A percentile compares a stretch with the other conserved stretches of the same genome.
Evolutionary conservation across 164 flowering plant genomes (phyloP).

Genomic region (Magnolia changhungtana): DNA sequence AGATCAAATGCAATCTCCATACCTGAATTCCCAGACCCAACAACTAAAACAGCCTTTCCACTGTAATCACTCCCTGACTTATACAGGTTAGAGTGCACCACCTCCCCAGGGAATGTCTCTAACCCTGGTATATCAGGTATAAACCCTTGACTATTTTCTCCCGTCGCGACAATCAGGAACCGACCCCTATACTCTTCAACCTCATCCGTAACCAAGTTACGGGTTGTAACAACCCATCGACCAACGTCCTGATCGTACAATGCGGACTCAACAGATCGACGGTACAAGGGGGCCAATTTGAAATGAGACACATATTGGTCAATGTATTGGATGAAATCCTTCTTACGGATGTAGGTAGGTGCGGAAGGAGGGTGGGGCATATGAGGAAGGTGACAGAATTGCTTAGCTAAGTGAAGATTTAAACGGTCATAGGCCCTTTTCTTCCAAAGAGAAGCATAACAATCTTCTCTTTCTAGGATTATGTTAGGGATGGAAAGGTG

Average conservation of each 20-base stretch:
- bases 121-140: conserved; percentile 47
- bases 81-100: conserved; percentile 43
- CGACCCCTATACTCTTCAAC: conserved; percentile 28
- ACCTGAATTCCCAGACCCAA: conserved; percentile 76
- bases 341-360: conserved; percentile 27
- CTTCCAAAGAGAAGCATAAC: conserved; percentile 25
- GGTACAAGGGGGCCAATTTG: conserved; percentile 20
- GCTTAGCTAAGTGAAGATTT: conserved; percentile 37
- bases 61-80: conserved; percentile 35
- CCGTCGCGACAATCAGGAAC: conserved; percentile 63
- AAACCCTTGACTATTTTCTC: conserved; percentile 39
- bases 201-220: neutral
- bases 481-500: conserved; percentile 21
- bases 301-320: conserved; percentile 31
- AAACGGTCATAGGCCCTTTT: conserved; percentile 36
- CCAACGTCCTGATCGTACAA: neutral
- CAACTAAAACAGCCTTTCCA: conserved; percentile 49
- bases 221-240: conserved; percentile 4
- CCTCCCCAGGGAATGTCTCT: conserved; percentile 31
- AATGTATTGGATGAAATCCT: conserved; percentile 26
- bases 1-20: conserved; percentile 70
- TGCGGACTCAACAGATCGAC: conserved; percentile 17
- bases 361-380: conserved; percentile 15
- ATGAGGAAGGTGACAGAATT: conserved; percentile 36
- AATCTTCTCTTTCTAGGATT: conserved; percentile 38